These are phyloP conservation scores for Aspergillus fijiensis DNA, from an alignment of 2,329 filamentous ascomycete species.

Conservation along the genomic window DNA sequence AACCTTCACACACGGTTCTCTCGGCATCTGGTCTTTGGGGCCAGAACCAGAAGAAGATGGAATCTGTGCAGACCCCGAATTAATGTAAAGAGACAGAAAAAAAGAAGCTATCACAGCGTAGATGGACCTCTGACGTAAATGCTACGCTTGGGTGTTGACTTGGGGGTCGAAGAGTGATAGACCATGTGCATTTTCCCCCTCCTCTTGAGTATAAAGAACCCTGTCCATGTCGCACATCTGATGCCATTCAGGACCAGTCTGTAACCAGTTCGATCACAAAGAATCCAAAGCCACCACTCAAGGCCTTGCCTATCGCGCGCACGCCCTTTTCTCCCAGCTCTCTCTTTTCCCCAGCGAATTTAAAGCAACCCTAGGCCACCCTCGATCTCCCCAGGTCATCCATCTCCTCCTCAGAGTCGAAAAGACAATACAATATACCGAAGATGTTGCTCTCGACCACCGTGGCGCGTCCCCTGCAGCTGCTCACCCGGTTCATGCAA, in stretches of 20 bases:
- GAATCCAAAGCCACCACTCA: not conserved
- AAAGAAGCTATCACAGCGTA: not conserved
- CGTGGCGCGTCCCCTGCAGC: constrained; percentile 33
- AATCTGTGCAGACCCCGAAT: not conserved
- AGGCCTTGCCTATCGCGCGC: not conserved
- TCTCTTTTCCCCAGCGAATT: not conserved
- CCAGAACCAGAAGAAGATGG: not conserved
- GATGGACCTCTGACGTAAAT: constrained; percentile 4
- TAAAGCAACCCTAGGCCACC: not conserved
- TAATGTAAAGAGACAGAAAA: not conserved
- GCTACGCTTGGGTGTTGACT: not conserved
- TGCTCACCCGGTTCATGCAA: constrained; percentile 32
- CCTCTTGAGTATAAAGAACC: not conserved
- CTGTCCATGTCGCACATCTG: not conserved
- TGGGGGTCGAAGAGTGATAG: not conserved
- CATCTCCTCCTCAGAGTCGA: no score
- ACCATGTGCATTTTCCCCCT: not conserved
- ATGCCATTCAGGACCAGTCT: not conserved
- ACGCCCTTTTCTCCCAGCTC: not conserved
- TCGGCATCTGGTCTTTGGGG: not conserved
- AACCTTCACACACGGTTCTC: not conserved
- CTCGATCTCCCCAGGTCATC: no score
- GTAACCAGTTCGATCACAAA: not conserved
- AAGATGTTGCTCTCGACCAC: constrained; percentile 25
- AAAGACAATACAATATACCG: no score